Evolutionary conservation across 495 filamentous ascomycete species (phyloP), one percentile per base, ranked within the genome.

Genomic region (Aspergillus carlsbadensis): DNA sequence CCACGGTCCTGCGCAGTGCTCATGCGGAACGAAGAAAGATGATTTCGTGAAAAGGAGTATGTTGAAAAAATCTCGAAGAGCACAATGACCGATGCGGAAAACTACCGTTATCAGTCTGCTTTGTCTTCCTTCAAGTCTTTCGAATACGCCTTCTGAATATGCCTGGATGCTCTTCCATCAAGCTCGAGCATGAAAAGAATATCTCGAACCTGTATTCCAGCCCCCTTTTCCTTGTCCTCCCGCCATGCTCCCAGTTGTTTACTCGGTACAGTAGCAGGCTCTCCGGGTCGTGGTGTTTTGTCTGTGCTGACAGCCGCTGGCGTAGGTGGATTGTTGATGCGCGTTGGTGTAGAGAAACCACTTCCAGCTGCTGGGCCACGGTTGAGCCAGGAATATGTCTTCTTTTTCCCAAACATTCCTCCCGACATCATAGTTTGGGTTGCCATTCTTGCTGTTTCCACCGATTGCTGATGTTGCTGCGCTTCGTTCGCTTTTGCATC

Each of bases 401-500:
- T 79, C 49, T 75, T 76, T 11, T 68, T 59, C 11, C 75, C 74
- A 33, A 79, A 79, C 66, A 75, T 70, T 22, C 71, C 69, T 14
- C 70, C 68, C 5, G 71, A 75, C 6, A 77, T 60, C 73, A 76
- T 76, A 58, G 68, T 72, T 52, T 72, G 74, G 13, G 73, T 76
- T 15, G 76, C 76, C 61, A 77, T 62, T 39, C 76, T 71, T 15
- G 75, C 76, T 15, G 76, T 79, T 49, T 76, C 76, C 37, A 77
- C 75, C 4, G 76, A 78, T 50, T 79, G 74, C 35, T 78, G 72
- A 53, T 81, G 79, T 46, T 81, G 78, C 42, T 76, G 72, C 3
- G 73, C 76, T 56, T 82, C 81, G 46, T 65, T 80, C 36, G 72
- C 72, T 48, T 77, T 77, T 13, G 75, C 68, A 40, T 82, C 78